A percentile compares a stretch with the other conserved stretches of the same genome.
Conservation (phyloP, 2,329 filamentous ascomycete species). For the Thielaviopsis populi region DNA sequence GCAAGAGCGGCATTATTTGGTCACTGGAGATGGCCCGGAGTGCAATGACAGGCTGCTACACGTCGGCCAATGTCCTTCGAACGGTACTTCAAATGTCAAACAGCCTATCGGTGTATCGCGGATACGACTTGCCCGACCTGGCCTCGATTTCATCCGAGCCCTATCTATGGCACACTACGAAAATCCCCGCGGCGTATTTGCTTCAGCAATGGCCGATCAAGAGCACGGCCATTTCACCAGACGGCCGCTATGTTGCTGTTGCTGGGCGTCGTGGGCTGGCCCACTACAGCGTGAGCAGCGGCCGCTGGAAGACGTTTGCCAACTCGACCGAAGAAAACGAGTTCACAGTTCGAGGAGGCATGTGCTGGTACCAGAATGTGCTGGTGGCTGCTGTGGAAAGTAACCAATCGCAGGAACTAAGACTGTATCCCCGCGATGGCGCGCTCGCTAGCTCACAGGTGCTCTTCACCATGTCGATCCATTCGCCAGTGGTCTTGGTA, state of each 20-base stretch:
- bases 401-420: slow-evolving; percentile 65
- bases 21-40: slow-evolving; percentile 84
- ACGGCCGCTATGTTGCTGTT: slow-evolving; percentile 90
- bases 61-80: slow-evolving; percentile 75
- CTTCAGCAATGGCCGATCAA: slow-evolving; percentile 88
- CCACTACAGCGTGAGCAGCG: slow-evolving; percentile 89
- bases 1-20: slow-evolving; percentile 66
- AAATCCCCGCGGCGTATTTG: slow-evolving; percentile 71
- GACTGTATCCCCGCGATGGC: slow-evolving; percentile 82
- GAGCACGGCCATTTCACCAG: slow-evolving; percentile 71
- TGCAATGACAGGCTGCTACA: slow-evolving; percentile 83
- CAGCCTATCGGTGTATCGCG: slow-evolving; percentile 81
- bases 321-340: slow-evolving; percentile 71
- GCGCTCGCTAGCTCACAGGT: slow-evolving; percentile 57
- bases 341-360: slow-evolving; percentile 83
- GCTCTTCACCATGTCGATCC: slow-evolving; percentile 62
- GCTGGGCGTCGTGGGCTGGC: slow-evolving; percentile 83
- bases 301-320: slow-evolving; percentile 88
- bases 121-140: slow-evolving; percentile 79
- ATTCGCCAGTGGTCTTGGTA: slow-evolving; percentile 77
- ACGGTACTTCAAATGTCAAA: slow-evolving; percentile 80
- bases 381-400: slow-evolving; percentile 86
- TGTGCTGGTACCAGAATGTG: slow-evolving; percentile 98
- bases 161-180: slow-evolving; percentile 87
- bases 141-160: slow-evolving; percentile 85